A percentile compares a stretch with the other conserved stretches of the same genome.
Evolutionary conservation across 169 alveolate species (phyloP).

Genomic region (Eimeria maxima): DNA sequence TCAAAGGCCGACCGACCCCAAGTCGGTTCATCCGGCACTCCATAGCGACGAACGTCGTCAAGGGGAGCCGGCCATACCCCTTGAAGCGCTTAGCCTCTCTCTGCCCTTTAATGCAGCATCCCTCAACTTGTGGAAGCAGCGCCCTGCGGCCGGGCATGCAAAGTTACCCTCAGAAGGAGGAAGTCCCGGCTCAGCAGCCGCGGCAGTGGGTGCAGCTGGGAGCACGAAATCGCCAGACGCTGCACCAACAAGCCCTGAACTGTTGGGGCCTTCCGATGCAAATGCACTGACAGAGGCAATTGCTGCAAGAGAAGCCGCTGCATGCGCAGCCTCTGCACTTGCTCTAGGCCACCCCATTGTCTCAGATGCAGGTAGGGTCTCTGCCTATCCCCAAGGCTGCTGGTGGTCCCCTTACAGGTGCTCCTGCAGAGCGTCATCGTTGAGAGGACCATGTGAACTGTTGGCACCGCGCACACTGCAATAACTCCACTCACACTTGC

Average conservation of each 20-base stretch:
- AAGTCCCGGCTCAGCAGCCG: not conserved
- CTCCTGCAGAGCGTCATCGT: too few relatives aligned
- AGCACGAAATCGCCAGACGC: not conserved
- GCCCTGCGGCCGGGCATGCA: not conserved
- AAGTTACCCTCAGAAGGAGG: not conserved
- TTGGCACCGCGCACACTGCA: too few relatives aligned
- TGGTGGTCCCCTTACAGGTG: too few relatives aligned
- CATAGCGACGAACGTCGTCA: not conserved
- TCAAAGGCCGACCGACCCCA: not conserved
- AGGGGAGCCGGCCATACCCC: not conserved
- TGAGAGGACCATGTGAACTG: too few relatives aligned
- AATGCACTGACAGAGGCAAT: not conserved
- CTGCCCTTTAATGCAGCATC: not conserved
- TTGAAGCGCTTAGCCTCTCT: not conserved
- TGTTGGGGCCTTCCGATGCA: not conserved
- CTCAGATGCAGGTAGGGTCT: conserved; percentile 49
- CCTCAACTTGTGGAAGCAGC: not conserved
- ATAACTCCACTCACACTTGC: too few relatives aligned
- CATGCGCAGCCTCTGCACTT: conserved; percentile 67
- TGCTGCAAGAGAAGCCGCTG: conserved; percentile 73
- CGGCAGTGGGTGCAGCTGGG: not conserved
- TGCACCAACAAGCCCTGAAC: not conserved
- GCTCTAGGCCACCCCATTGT: conserved; percentile 72
- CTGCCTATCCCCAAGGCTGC: not conserved
- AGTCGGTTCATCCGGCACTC: not conserved